These are phyloP conservation scores for Trichoderma breve DNA, from an alignment of 2,329 filamentous ascomycete genomes.

Conservation along the genomic window DNA sequence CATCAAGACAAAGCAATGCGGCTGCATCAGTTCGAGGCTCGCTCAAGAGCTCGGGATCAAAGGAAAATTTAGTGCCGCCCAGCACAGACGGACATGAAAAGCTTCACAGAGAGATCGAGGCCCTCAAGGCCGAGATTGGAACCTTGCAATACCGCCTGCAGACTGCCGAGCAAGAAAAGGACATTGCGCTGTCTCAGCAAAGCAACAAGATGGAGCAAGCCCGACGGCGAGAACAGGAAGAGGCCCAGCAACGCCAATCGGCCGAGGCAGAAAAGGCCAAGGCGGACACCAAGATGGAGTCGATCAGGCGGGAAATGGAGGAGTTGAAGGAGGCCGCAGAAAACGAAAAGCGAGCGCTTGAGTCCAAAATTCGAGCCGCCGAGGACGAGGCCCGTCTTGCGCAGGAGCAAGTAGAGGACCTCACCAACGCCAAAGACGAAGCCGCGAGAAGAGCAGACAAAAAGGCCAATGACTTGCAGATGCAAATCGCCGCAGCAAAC, in stretches of 20 bases:
- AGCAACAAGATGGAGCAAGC: conserved; percentile 81
- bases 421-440: conserved; percentile 62
- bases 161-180: conserved; percentile 82
- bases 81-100: conserved; percentile 60
- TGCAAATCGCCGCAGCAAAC: conserved; percentile 47
- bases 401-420: conserved; percentile 79
- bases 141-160: conserved; percentile 85
- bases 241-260: conserved; percentile 66
- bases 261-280: conserved; percentile 56
- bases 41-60: conserved; percentile 55
- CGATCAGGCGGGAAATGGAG: conserved; percentile 50
- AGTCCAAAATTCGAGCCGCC: conserved; percentile 66
- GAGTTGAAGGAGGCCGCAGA: conserved; percentile 50
- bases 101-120: conserved; percentile 62
- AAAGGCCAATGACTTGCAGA: conserved; percentile 53
- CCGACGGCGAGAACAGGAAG: conserved; percentile 77
- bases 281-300: conserved; percentile 49
- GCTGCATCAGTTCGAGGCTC: conserved; percentile 48
- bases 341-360: conserved; percentile 61
- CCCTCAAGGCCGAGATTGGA: conserved; percentile 85
- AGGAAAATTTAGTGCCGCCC: conserved; percentile 58
- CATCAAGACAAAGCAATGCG: conserved; percentile 41
- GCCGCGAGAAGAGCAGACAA: conserved; percentile 62
- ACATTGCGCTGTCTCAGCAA: conserved; percentile 73
- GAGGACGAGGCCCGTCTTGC: conserved; percentile 71